These are phyloP conservation scores for Leishmania guyanensis DNA, from an alignment of 208 protist genomes.

Conservation along the genomic window DNA sequence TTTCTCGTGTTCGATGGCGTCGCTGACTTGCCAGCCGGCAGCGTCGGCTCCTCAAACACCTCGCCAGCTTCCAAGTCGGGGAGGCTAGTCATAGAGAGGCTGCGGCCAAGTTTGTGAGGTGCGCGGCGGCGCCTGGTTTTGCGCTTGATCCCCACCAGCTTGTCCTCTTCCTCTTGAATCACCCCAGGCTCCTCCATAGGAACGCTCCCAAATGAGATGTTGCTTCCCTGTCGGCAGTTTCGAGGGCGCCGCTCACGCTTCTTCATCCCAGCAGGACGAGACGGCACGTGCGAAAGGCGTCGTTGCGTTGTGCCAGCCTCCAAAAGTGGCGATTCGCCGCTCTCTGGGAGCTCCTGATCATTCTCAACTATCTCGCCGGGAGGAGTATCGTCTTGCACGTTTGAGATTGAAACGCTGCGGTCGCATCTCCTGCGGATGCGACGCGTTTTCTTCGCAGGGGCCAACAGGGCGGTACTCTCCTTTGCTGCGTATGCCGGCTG, in stretches of 20 bases:
- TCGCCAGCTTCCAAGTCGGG: constrained; percentile 28
- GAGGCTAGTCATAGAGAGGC: constrained; percentile 29
- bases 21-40: neutral
- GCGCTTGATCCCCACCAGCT: neutral
- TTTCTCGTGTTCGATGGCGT: neutral
- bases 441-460: constrained; percentile 32
- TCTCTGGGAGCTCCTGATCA: constrained; percentile 17
- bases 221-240: constrained; percentile 21
- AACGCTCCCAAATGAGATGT: constrained; percentile 28
- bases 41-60: constrained; percentile 23
- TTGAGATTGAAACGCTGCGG: constrained; percentile 40
- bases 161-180: constrained; percentile 24
- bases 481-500: constrained; percentile 24
- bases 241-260: constrained; percentile 18
- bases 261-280: constrained; percentile 4
- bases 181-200: constrained; percentile 27
- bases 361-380: constrained; percentile 37
- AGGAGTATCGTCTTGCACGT: constrained; percentile 25
- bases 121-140: constrained; percentile 18
- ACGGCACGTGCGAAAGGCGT: constrained; percentile 9
- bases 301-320: constrained; percentile 1
- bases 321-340: neutral
- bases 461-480: constrained; percentile 39
- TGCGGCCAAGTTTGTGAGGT: constrained; percentile 17
- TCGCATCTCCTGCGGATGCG: constrained; percentile 5